These are phyloP conservation scores for Fusarium sp. DNA, from an alignment of 2,329 filamentous ascomycete genomes.

Conservation along the genomic window DNA sequence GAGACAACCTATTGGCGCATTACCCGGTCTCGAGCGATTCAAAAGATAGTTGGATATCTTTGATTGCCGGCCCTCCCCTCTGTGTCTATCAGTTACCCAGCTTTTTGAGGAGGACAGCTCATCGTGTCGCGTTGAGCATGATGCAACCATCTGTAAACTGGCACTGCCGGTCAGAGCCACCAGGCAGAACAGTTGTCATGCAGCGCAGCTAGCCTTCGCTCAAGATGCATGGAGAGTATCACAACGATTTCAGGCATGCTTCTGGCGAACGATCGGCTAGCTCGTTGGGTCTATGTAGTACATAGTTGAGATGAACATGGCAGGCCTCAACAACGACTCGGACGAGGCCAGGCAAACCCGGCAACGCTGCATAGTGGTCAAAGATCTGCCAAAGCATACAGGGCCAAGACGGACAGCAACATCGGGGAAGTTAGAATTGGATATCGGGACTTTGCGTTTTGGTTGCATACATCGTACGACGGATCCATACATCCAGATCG, in stretches of 20 bases:
- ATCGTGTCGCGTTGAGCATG: conserved; percentile 20
- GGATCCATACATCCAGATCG: conserved; percentile 32
- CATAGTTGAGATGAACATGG: conserved; percentile 22
- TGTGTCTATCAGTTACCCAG: conserved; percentile 17
- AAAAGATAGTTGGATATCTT: conserved; percentile 7
- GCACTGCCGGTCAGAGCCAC: conserved; percentile 34
- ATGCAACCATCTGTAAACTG: conserved; percentile 35
- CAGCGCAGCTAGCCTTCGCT: conserved; percentile 41
- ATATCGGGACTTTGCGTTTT: conserved; percentile 19
- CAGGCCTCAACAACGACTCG: conserved; percentile 31
- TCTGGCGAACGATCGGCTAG: conserved; percentile 11
- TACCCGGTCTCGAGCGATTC: conserved; percentile 12
- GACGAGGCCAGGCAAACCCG: conserved; percentile 14
- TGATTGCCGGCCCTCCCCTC: conserved; percentile 17
- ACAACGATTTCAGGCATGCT: conserved; percentile 24
- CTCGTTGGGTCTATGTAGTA: conserved; percentile 5
- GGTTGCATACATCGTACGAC: conserved; percentile 38
- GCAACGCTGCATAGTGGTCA: conserved; percentile 7
- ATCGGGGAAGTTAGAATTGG: conserved; percentile 29
- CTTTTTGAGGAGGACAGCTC: conserved; percentile 19
- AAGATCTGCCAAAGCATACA: conserved; percentile 10
- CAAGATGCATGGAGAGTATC: conserved; percentile 29
- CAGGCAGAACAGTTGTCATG: conserved; percentile 38
- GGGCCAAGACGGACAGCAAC: conserved; percentile 18
- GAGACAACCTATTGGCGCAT: conserved; percentile 2